These are phyloP conservation scores for Rhodotorula sp. DNA, from an alignment of 1,284 basidiomycete genomes.

Conservation along the genomic window DNA sequence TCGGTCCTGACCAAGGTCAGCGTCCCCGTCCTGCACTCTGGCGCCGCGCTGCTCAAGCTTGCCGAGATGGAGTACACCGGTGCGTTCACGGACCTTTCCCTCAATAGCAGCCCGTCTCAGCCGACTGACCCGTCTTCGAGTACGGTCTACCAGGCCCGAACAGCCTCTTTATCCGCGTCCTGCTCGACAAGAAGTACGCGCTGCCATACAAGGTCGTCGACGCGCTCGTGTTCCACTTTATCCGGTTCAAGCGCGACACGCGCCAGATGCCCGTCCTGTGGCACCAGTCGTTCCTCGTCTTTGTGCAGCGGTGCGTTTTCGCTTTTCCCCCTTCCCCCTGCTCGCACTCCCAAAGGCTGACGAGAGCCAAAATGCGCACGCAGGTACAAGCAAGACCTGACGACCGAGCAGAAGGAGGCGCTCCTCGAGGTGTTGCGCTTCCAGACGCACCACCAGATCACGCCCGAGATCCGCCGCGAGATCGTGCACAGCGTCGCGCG, in stretches of 20 bases:
- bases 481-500: constrained; percentile 58
- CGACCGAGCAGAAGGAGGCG: constrained; percentile 96
- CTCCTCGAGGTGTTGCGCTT: constrained; percentile 89
- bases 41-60: constrained; percentile 88
- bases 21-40: constrained; percentile 92
- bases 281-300: constrained; percentile 96
- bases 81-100: constrained; percentile 45
- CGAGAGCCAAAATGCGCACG: too few relatives aligned
- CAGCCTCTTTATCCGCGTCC: constrained; percentile 93
- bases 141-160: constrained; percentile 67
- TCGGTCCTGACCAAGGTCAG: constrained; percentile 89
- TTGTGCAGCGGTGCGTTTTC: constrained; percentile 76
- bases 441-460: constrained; percentile 84
- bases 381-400: constrained; percentile 94
- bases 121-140: neutral
- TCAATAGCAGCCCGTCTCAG: neutral
- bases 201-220: constrained; percentile 98
- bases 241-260: constrained; percentile 68
- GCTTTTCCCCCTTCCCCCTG: neutral
- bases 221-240: constrained; percentile 95
- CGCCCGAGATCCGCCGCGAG: constrained; percentile 86
- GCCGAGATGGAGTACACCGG: constrained; percentile 96
- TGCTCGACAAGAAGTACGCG: constrained; percentile 98
- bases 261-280: constrained; percentile 87
- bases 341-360: neutral